Percentiles rank a stretch among this genome's conserved stretches.
phyloP scores from a whole-genome alignment of 176 grass and related monocot species.

The Leersia perrieri region DNA sequence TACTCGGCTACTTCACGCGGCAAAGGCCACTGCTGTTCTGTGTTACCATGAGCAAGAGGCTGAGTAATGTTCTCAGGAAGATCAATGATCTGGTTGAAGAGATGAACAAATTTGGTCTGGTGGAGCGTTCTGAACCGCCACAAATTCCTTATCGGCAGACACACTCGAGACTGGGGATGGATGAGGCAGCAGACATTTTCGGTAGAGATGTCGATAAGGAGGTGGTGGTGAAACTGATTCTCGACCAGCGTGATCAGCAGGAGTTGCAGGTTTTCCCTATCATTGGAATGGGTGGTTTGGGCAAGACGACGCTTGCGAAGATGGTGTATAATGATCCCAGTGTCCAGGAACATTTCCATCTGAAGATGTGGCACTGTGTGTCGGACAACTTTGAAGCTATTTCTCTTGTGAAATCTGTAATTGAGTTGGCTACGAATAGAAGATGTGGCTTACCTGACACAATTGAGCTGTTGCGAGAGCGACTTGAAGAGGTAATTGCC shows the following conservation, averaged over 20 bases:
- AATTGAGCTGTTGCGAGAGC: not conserved
- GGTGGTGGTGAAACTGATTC: slow-evolving; percentile 21
- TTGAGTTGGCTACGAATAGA: not conserved
- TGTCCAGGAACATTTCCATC: slow-evolving; percentile 16
- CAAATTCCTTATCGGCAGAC: not conserved
- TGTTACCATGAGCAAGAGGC: not conserved
- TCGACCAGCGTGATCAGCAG: not conserved
- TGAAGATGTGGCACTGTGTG: slow-evolving; percentile 38
- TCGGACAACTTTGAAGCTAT: slow-evolving; percentile 3
- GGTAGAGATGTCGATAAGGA: slow-evolving; percentile 28
- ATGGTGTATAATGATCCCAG: not conserved
- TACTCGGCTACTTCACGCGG: not conserved
- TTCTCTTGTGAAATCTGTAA: slow-evolving; percentile 2
- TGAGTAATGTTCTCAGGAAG: not conserved
- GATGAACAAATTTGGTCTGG: not conserved
- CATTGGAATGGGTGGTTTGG: slow-evolving; percentile 38
- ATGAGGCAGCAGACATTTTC: not conserved
- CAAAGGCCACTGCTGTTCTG: not conserved
- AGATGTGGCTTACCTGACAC: not conserved
- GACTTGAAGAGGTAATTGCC: not conserved
- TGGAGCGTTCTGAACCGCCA: not conserved
- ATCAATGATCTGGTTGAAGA: not conserved
- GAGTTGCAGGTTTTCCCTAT: slow-evolving; percentile 29
- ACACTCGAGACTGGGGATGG: not conserved
- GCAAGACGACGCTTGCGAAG: slow-evolving; percentile 35